Base-by-base conservation (phyloP, 202 grass and related monocot species). In the Schoenoplectus tabernaemontani region DNA sequence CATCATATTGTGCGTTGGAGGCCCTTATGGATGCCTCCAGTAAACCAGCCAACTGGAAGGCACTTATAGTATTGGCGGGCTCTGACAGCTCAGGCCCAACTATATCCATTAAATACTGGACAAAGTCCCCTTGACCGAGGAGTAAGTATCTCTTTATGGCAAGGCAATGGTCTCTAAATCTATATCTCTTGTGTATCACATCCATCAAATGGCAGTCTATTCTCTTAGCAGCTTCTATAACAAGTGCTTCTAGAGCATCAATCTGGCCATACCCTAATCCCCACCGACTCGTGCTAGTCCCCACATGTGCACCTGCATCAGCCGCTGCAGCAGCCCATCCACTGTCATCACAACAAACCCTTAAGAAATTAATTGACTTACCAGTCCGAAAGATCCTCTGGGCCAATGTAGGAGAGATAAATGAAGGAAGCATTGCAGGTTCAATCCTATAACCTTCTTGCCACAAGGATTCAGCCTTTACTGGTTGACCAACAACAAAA, bases 61-160 rank as follows among this genome's bases (percentile, higher is more conserved):
- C 83, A 79, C 93, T 97, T 59, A 97, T 97, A 64, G 88, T 87
- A 88, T 97, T 97, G 75, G 93, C 93, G 22, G 93, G 91, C 56
- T 93, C 93, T 13, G 93, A 97, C 19, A 97, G 84, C 85, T 97
- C 93, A 38, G 93, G 93, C 32, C 93, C 93, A 28, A 97, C 93
- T 82, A 89, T 82, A 6, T 93, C 88, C 93, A 97, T 97, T 63
- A 97, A 81, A 84, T 93, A 93, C 79, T 97, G 93, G 7, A 97
- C 93, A 85, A 97, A 97, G 65, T 97, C 93, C 82, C 93, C 93
- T 88, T 97, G 93, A 16, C 93, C 93, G 15, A 97, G 89, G 81
- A 97, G 93, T 84, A 97, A 87, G 76, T 97, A 97, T 20, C 89
- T 79, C 84, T 97, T 97, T 74, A 97, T 97, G 12, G 93, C 93